phyloP scores from a whole-genome alignment of 495 filamentous ascomycete genomes.

The Mytilinidion resinicola region DNA sequence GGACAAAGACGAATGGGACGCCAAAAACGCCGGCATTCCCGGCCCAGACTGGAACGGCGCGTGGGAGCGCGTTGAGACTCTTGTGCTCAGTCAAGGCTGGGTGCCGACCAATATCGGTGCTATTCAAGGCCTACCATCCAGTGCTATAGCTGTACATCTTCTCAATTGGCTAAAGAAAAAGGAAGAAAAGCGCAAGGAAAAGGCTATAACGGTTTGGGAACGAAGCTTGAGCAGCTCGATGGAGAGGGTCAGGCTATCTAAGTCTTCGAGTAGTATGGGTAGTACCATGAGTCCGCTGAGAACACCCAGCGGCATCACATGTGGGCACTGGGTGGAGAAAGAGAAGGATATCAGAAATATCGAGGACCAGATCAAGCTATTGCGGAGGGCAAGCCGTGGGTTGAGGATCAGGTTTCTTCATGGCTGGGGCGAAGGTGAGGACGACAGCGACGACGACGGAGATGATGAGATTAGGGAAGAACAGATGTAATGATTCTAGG shows the following conservation, averaged over 20 bases:
- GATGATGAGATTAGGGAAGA: too few species aligned
- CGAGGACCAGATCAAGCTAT: background rate
- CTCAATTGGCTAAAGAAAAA: constrained; percentile 14
- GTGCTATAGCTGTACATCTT: constrained; percentile 12
- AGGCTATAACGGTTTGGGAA: background rate
- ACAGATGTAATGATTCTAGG: too few species aligned
- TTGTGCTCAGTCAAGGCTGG: constrained; percentile 51
- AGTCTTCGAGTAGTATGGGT: too few species aligned
- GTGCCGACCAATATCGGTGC: constrained; percentile 14
- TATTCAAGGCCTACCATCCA: constrained; percentile 16
- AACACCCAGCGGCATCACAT: background rate
- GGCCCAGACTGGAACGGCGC: constrained; percentile 48
- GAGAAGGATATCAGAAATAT: constrained; percentile 23
- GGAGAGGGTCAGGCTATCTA: background rate
- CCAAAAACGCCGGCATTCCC: background rate
- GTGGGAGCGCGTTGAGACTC: constrained; percentile 46
- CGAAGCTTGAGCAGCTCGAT: background rate
- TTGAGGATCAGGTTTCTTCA: constrained; percentile 13
- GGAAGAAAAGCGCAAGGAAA: background rate
- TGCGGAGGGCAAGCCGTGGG: constrained; percentile 7
- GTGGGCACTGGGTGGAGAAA: constrained; percentile 18
- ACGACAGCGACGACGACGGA: too few species aligned
- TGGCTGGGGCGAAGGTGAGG: constrained; percentile 15
- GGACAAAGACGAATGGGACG: constrained; percentile 24
- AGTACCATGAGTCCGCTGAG: background rate